phyloP scores from a whole-genome alignment of 176 grass and related monocot species.

The Typha latifolia region DNA sequence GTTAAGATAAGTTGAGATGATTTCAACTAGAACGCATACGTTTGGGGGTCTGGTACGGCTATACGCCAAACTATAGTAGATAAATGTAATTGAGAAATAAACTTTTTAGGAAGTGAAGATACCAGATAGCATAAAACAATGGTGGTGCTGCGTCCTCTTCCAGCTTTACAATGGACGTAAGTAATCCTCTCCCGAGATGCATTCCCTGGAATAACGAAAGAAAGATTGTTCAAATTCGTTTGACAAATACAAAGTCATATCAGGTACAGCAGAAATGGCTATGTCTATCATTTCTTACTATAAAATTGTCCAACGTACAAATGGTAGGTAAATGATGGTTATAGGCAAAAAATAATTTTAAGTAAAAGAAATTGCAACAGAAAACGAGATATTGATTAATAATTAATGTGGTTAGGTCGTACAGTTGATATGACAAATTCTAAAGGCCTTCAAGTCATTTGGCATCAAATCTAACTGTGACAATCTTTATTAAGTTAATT shows the following conservation, averaged over 20 bases:
- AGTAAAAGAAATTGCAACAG: not conserved
- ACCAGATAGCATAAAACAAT: slow-evolving; percentile 99
- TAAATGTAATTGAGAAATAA: slow-evolving; percentile 12
- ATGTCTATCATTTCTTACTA: too few species aligned
- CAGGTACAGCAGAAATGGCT: too few species aligned
- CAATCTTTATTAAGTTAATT: too few species aligned
- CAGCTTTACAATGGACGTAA: slow-evolving; percentile 99
- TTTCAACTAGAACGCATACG: too few species aligned
- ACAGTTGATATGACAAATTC: not conserved
- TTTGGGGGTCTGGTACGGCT: not conserved
- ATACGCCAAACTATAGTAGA: not conserved
- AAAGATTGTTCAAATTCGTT: slow-evolving; percentile 1
- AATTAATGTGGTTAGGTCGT: not conserved
- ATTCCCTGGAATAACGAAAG: slow-evolving; percentile 42
- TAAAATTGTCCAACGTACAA: too few species aligned
- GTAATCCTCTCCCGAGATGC: slow-evolving; percentile 44
- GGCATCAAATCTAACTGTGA: too few species aligned
- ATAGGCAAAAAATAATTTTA: not conserved
- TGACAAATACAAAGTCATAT: not conserved
- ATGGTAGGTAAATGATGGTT: too few species aligned
- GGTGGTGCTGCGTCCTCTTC: slow-evolving; percentile 92
- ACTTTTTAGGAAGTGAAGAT: slow-evolving; percentile 5
- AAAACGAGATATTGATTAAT: not conserved
- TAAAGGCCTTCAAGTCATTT: too few species aligned
- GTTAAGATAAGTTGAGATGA: not conserved